phyloP scores from a whole-genome alignment of 1,139 yeast species.

The Yamadazyma songkhlaensis region DNA sequence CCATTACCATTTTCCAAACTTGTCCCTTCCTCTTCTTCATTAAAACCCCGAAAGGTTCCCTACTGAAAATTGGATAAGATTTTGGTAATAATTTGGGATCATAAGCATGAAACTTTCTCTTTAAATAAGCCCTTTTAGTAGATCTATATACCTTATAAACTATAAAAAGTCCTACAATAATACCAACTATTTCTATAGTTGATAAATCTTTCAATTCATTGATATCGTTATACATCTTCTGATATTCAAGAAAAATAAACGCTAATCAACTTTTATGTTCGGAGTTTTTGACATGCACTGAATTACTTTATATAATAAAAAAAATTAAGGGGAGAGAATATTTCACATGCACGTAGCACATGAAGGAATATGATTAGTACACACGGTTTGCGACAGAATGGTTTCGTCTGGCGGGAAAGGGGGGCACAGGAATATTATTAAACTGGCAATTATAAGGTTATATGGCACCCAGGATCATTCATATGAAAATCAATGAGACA shows the following conservation, averaged over 20 bases:
- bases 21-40: slow-evolving; percentile 12
- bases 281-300: background rate
- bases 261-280: background rate
- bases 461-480: too few species aligned
- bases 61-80: slow-evolving; percentile 18
- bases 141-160: slow-evolving; percentile 6
- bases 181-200: background rate
- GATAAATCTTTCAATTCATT: slow-evolving; percentile 4
- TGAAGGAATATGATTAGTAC: background rate
- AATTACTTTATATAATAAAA: background rate
- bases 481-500: too few species aligned
- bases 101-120: slow-evolving; percentile 16
- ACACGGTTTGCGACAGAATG: too few species aligned
- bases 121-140: slow-evolving; percentile 9
- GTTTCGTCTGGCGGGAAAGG: too few species aligned
- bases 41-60: slow-evolving; percentile 13
- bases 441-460: too few species aligned
- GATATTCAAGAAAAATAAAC: too few species aligned
- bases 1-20: slow-evolving; percentile 8
- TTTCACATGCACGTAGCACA: slow-evolving; percentile 4
- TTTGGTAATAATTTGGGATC: slow-evolving; percentile 14
- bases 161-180: slow-evolving; percentile 1
- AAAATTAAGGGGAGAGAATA: background rate
- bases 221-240: too few species aligned
- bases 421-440: too few species aligned